Percentiles rank a stretch among this genome's conserved stretches.
These are phyloP conservation scores for Liquidambar formosana DNA, from an alignment of 164 flowering plant species.

Conservation along the genomic window DNA sequence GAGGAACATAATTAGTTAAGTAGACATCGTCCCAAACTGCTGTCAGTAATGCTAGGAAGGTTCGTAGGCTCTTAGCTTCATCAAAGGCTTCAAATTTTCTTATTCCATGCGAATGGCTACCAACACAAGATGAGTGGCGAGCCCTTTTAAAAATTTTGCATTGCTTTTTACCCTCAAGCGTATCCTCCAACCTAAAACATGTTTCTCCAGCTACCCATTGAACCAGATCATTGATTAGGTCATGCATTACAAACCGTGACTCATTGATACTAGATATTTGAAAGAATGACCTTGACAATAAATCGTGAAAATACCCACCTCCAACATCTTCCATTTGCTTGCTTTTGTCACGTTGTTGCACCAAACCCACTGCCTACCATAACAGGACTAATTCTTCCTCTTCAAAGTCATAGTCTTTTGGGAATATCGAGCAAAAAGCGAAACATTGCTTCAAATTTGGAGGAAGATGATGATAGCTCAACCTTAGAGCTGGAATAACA, in stretches of 20 bases:
- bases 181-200: conserved; percentile 14
- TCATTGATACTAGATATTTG: neutral
- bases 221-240: conserved; percentile 38
- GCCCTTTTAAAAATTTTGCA: neutral
- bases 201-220: conserved; percentile 17
- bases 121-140: conserved; percentile 23
- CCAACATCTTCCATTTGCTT: conserved; percentile 29
- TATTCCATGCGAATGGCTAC: neutral
- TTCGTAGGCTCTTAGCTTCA: conserved; percentile 19
- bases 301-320: conserved; percentile 15
- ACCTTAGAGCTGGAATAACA: conserved; percentile 15
- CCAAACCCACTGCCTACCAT: conserved; percentile 36
- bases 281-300: conserved; percentile 35
- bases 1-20: too few relatives aligned
- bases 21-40: too few relatives aligned
- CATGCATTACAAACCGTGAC: conserved; percentile 30
- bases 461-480: conserved; percentile 30
- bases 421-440: conserved; percentile 29
- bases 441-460: conserved; percentile 29
- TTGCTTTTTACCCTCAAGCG: conserved; percentile 4
- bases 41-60: conserved; percentile 18
- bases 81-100: conserved; percentile 13
- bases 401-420: conserved; percentile 16
- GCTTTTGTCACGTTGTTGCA: conserved; percentile 1
- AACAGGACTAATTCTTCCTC: conserved; percentile 10